These are phyloP conservation scores for Micractinium sp. DNA, from an alignment of 139 green algal genomes.

Conservation along the genomic window DNA sequence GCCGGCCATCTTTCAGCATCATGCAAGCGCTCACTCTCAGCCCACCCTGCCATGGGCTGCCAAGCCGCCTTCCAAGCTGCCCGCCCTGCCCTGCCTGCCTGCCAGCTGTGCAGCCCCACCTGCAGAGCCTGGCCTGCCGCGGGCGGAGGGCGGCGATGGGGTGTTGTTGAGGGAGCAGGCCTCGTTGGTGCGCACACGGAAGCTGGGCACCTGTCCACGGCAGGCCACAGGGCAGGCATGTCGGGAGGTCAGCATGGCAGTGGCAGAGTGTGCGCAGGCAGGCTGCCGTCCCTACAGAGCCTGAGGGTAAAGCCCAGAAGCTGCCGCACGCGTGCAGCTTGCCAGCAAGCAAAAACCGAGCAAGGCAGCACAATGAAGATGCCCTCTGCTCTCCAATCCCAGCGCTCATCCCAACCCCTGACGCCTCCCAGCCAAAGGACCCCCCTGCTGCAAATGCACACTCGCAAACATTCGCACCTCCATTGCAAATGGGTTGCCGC, in stretches of 20 bases:
- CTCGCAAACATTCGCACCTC: not conserved
- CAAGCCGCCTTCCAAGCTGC: too few relatives aligned
- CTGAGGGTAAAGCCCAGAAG: too few relatives aligned
- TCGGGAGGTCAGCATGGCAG: not conserved
- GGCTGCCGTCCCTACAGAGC: too few relatives aligned
- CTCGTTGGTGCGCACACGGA: constrained; percentile 13
- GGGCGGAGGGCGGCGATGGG: not conserved
- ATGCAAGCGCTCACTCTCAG: not conserved
- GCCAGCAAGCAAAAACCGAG: not conserved
- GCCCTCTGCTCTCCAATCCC: not conserved
- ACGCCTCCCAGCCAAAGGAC: not conserved
- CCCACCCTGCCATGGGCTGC: not conserved
- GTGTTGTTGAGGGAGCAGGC: constrained; percentile 27
- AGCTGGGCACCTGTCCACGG: not conserved
- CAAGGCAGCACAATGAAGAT: not conserved
- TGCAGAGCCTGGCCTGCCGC: not conserved
- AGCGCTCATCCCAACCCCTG: not conserved
- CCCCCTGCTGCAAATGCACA: not conserved
- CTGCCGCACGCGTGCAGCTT: too few relatives aligned
- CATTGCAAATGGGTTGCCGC: constrained; percentile 21
- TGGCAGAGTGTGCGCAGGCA: too few relatives aligned
- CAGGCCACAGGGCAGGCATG: not conserved
- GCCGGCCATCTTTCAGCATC: too few relatives aligned
- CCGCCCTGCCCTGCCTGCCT: not conserved
- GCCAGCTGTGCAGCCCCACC: not conserved